Evolutionary conservation across 805 yeast genomes (phyloP), one percentile per base, ranked within the genome.

Genomic region (Candida maltosa): DNA sequence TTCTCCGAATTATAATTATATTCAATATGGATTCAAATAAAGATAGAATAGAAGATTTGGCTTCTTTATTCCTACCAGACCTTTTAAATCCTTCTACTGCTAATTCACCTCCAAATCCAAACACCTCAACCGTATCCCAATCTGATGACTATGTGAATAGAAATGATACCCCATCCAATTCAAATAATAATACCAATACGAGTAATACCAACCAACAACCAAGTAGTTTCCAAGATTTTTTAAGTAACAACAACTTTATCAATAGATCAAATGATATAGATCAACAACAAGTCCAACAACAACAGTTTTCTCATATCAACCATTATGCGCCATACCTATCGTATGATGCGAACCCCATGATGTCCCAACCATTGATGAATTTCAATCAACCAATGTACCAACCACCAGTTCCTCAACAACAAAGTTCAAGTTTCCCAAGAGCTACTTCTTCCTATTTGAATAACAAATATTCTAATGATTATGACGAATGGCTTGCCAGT

Each of bases 41-140:
- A 31, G 39, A 38, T 16, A 31, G 33, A 28, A 31, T 38, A 16
- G 70, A 67, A 39, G 73, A 67, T 44, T 51, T 67, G 16, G 62
- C 71, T 30, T 56, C 70, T 26, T 51, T 67, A 28, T 67, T 67
- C 32, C 48, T 67, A 20, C 70, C 70, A 2, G 70, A 65, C 37
- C 56, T 62, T 25, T 49, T 65, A 17, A 62, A 61, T 33, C 49
- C 12, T 18, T 29, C 21, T n/a, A n/a, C n/a, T n/a, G n/a, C n/a
- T n/a, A n/a, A n/a, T n/a, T n/a, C n/a, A n/a, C n/a, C n/a, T n/a
- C n/a, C n/a, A n/a, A n/a, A n/a, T n/a, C n/a, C n/a, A 24, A 24
- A n/a, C 5, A 24, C 10, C 26, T 11, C 6, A 11, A 24, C 6
- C 26, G 12, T 5, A 6, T 11, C 6, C n/a, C 26, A 6, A 27